Base-by-base conservation (phyloP, 768 basidiomycete species). In the Rhizopogon sp. region DNA sequence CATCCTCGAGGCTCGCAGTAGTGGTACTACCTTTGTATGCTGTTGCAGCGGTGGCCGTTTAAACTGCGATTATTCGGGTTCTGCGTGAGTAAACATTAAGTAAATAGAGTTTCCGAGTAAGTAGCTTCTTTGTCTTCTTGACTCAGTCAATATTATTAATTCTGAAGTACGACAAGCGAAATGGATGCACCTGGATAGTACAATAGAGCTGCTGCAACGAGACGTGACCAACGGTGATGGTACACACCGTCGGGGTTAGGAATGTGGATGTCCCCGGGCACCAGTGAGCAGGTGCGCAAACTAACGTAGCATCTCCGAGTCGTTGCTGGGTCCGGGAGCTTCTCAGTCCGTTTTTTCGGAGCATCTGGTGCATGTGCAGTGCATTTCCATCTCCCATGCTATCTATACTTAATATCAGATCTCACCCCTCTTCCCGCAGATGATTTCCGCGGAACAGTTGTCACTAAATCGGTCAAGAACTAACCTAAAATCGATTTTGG, bases 371-470 rank as follows among this genome's bases (percentile, higher is more conserved):
- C 43, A 53, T 53, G 42, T 53, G 44, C 29, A 25, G 22, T 42
- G 16, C 52, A 28, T 53, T 42, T 53, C 33, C 39, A 39, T 51
- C 47, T 55, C 56, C 39, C 52, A 56, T 54, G 52, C 51, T 56
- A 56, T 54, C 55, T 56, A n/a, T 39, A 42, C 49, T 47, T 35
- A 40, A 49, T 47, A 10, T 50, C 31, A 55, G 67, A 67, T 69
- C 66, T 63, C 61, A 54, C 55, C 42, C 25, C 61, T 22, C 13
- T 52, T 57, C 67, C 67, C 57, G 56, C 62, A 67, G 58, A 60
- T 61, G 67, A 65, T 70, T 70, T 67, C 67, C 67, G 67, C 67
- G 67, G 67, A 37, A 68, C 52, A 20, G 58, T 65, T 8, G 41
- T 14, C 22, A 54, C 50, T 39, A 54, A 60, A 53, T 64, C 47